Conservation (phyloP, 2,329 filamentous ascomycete species). For the Hortaea sp. region DNA sequence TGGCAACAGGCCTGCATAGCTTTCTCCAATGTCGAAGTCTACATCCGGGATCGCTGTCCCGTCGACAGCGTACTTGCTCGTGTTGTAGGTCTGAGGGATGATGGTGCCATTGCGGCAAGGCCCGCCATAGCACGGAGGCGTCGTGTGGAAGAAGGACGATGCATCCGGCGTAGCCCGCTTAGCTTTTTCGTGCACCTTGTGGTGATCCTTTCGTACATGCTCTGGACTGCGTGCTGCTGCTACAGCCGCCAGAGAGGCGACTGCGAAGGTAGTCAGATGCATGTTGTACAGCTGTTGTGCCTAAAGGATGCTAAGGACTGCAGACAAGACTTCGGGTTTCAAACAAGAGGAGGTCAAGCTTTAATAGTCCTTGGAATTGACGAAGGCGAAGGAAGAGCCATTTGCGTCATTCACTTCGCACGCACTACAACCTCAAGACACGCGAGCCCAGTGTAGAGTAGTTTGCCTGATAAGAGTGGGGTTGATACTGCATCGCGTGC, state of each 20-base stretch:
- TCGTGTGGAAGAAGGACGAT: constrained; percentile 1
- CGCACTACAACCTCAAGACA: not conserved
- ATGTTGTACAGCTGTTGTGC: not conserved
- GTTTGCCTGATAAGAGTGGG: too few relatives aligned
- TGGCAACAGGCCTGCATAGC: constrained; percentile 23
- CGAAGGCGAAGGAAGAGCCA: not conserved
- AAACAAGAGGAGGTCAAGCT: too few relatives aligned
- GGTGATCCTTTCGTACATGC: constrained; percentile 17
- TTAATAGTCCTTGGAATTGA: not conserved
- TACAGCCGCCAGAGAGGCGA: constrained; percentile 6
- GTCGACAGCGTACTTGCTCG: constrained; percentile 32
- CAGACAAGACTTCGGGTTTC: too few relatives aligned
- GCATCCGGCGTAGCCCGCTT: not conserved
- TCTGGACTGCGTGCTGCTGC: constrained; percentile 11
- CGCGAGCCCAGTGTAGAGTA: not conserved
- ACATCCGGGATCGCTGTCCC: constrained; percentile 24
- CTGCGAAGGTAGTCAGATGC: constrained; percentile 1
- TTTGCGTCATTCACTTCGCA: not conserved
- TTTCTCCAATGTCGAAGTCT: constrained; percentile 26
- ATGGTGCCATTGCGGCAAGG: constrained; percentile 15
- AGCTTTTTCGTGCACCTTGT: constrained; percentile 1
- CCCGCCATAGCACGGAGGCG: constrained; percentile 9
- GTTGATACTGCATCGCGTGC: too few relatives aligned
- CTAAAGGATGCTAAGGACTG: too few relatives aligned
- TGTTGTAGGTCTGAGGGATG: constrained; percentile 33